A percentile compares a stretch with the other conserved stretches of the same genome.
phyloP scores from a whole-genome alignment of 176 grass and related monocot species.

The Miscanthus lutarioriparius region DNA sequence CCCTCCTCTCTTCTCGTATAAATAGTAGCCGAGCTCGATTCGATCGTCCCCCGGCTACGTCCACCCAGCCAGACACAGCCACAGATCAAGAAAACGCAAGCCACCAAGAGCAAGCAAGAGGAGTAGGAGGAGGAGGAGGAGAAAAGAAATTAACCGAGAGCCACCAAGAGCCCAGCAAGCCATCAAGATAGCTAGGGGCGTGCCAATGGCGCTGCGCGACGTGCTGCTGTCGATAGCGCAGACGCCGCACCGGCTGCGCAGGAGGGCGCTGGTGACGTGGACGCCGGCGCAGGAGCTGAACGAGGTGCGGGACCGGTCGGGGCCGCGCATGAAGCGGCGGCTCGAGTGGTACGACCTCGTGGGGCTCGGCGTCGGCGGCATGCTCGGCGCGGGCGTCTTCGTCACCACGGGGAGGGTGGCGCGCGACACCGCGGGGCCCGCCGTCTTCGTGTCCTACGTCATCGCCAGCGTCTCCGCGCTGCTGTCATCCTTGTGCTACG shows the following conservation, averaged over 20 bases:
- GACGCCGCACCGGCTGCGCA: constrained; percentile 56
- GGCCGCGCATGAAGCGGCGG: constrained; percentile 63
- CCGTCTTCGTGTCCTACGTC: constrained; percentile 64
- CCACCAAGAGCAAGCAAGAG: background rate
- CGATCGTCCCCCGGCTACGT: constrained; percentile 1
- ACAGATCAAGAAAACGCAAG: background rate
- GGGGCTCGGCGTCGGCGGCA: constrained; percentile 62
- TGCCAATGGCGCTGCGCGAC: constrained; percentile 48
- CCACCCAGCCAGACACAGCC: background rate
- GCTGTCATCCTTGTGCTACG: constrained; percentile 88
- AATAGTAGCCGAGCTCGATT: constrained; percentile 10
- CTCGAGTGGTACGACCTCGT: constrained; percentile 90
- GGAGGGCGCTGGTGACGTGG: constrained; percentile 67
- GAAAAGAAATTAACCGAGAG: too few relatives aligned
- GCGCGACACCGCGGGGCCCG: constrained; percentile 47
- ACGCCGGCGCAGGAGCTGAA: constrained; percentile 86
- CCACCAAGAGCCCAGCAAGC: too few relatives aligned
- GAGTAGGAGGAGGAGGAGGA: too few relatives aligned
- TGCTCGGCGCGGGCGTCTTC: constrained; percentile 61
- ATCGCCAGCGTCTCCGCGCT: constrained; percentile 78
- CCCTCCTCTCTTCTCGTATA: constrained; percentile 7
- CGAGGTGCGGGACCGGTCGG: constrained; percentile 75
- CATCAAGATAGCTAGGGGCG: background rate
- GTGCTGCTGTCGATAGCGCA: constrained; percentile 58
- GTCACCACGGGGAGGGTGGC: constrained; percentile 57